Base-by-base conservation (phyloP, 2,329 filamentous ascomycete genomes). In the Scedosporium aurantiacum region DNA sequence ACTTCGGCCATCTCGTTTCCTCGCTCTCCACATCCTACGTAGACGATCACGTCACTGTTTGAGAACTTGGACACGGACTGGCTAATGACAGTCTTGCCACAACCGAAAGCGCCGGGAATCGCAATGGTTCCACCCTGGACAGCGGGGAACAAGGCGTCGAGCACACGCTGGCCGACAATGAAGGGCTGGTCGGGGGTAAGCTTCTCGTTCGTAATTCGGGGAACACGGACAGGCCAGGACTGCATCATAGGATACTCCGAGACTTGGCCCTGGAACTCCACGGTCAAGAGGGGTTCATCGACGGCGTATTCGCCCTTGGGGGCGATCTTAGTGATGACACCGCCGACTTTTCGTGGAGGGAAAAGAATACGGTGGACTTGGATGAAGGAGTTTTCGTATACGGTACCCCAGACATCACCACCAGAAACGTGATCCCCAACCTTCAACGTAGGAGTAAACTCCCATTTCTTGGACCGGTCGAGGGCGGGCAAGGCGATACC, bases 1-100 rank as follows among this genome's bases (percentile, higher is more conserved):
- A 99, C 94, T 83, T 99, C 94, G 66, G 94, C 94, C 94, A 99
- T 99, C 78, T 99, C 94, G 73, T 99, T 99, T 68, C 94, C 94
- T 69, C 94, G 89, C 78, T 99, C 94, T 68, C 92, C 90, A 67
- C 78, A 79, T 25, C 94, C 94, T 63, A 99, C 94, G 73, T 99
- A 99, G 68, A 99, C 90, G 68, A 99, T 99, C 71, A 97, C 90
- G 74, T 99, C 94, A 75, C 89, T 94, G 86, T 99, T 99, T 72
- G 94, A 99, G 81, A 99, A 99, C 79, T 99, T 99, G 76, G 94
- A 99, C 65, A 99, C 89, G 64, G 91, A 96, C 79, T 99, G 94
- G 71, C 88, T 92, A 77, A 99, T 99, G 79, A 99, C 94, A 70
- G 94, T 99, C 86, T 99, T 99, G 72, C 94, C 94, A 71, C 94